A percentile compares a stretch with the other conserved stretches of the same genome.
These are phyloP conservation scores for Stevia rebaudiana DNA, from an alignment of 140 eudicot genomes.

Conservation along the genomic window DNA sequence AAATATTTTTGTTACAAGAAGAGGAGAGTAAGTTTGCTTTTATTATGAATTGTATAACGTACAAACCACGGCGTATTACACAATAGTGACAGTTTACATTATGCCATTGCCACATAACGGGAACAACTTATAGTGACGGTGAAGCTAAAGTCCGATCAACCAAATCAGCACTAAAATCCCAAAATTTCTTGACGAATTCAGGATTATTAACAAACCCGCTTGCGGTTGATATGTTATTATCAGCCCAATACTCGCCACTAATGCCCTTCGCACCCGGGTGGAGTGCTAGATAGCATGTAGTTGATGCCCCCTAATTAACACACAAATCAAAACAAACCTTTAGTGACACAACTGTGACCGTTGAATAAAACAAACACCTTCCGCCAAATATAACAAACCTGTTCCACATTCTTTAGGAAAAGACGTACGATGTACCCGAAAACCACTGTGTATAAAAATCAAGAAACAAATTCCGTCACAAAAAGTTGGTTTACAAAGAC, in stretches of 20 bases:
- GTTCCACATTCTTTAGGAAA: conserved; percentile 42
- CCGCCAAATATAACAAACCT: conserved; percentile 26
- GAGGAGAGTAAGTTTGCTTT: background rate
- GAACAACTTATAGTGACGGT: conserved; percentile 10
- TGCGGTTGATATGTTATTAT: conserved; percentile 41
- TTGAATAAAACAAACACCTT: background rate
- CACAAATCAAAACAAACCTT: conserved; percentile 1
- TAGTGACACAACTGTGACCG: background rate
- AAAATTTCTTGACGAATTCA: conserved; percentile 59
- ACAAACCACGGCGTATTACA: background rate
- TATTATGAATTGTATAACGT: conserved; percentile 9
- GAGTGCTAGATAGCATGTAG: conserved; percentile 74
- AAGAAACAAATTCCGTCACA: background rate
- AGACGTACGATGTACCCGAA: conserved; percentile 25
- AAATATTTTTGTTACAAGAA: background rate
- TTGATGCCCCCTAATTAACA: conserved; percentile 77
- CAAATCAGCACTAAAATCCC: conserved; percentile 64
- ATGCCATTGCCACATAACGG: background rate
- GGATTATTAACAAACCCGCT: conserved; percentile 46
- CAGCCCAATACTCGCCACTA: conserved; percentile 68
- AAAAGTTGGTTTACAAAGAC: background rate
- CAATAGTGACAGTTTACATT: background rate
- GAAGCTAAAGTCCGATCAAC: conserved; percentile 12
- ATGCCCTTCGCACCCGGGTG: conserved; percentile 62
- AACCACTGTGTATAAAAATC: conserved; percentile 24